Evolutionary conservation across 2,329 filamentous ascomycete genomes (phyloP), one percentile per base, ranked within the genome.

Genomic region (Colletotrichum truncatum): DNA sequence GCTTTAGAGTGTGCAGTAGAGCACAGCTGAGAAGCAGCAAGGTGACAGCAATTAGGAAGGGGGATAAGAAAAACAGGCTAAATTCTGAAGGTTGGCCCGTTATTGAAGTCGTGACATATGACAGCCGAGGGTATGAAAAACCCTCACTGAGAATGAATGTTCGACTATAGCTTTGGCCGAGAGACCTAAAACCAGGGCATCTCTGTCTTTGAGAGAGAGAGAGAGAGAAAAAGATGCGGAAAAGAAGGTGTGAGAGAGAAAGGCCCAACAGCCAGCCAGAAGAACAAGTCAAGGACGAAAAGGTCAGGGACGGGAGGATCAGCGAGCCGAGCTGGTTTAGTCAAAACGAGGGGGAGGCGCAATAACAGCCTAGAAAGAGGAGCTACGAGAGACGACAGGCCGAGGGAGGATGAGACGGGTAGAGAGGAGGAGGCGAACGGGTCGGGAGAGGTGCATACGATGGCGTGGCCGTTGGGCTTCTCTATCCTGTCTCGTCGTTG

Each of bases 381-480:
- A 41, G 45, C 18, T 43, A 21, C 39, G 36, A 14, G 45, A 48
- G 21, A 11, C 16, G 34, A 54, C n/a, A 25, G 18, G 14, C 41
- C 21, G 1, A 23, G 9, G 26, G 26, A 10, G 12, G 45, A 26
- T 16, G 28, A 28, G 28, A 14, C 26, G 12, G 25, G 38, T 6
- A 38, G 45, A 18, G 53, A 51, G 43, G 53, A 56, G 34, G 51
- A 28, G 38, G 28, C 34, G 51, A 39, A 25, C 25, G 34, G 34
- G 30, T 38, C 54, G 60, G 60, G 30, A 53, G 38, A 53, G 61
- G 43, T 43, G 59, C 41, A 63, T 30, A 51, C 57, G 51, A 62
- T 30, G 41, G 32, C 30, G 30, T 52, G 32, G 32, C n/a, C 53
- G 26, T 34, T 55, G 25, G 51, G n/a, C 46, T 18, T 26, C 23